Conservation (phyloP, 495 filamentous ascomycete species). For the Hypoxylon lenormandii region DNA sequence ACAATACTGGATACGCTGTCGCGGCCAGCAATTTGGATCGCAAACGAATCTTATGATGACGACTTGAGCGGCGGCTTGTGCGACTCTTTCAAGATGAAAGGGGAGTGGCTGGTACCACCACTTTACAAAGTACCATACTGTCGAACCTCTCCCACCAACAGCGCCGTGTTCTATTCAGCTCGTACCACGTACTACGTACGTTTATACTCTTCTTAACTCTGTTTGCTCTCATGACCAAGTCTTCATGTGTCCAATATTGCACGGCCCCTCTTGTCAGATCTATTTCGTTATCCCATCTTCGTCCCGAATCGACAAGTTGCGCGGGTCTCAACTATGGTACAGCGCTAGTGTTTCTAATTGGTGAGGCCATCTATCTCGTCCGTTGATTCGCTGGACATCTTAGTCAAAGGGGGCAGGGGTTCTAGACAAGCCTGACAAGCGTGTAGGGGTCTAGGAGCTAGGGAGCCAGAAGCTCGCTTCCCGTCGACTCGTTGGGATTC, state of each 20-base stretch:
- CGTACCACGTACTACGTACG: not conserved
- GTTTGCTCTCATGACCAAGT: not conserved
- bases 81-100: constrained; percentile 32
- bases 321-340: constrained; percentile 10
- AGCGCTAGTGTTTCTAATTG: constrained; percentile 47
- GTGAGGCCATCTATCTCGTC: constrained; percentile 25
- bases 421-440: not conserved
- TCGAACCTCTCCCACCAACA: not conserved
- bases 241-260: not conserved
- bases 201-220: not conserved
- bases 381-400: constrained; percentile 35
- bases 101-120: constrained; percentile 7
- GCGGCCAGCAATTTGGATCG: constrained; percentile 6
- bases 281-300: not conserved
- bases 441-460: not conserved
- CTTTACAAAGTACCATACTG: no score
- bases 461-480: not conserved
- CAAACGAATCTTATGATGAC: constrained; percentile 16
- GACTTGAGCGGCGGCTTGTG: constrained; percentile 24
- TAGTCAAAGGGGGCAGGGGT: constrained; percentile 11
- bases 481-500: constrained; percentile 24
- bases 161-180: not conserved
- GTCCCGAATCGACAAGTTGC: not conserved
- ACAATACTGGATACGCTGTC: not conserved
- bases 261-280: constrained; percentile 12